Conservation (phyloP, 1,284 basidiomycete species). For the Trichosporon asahii region DNA sequence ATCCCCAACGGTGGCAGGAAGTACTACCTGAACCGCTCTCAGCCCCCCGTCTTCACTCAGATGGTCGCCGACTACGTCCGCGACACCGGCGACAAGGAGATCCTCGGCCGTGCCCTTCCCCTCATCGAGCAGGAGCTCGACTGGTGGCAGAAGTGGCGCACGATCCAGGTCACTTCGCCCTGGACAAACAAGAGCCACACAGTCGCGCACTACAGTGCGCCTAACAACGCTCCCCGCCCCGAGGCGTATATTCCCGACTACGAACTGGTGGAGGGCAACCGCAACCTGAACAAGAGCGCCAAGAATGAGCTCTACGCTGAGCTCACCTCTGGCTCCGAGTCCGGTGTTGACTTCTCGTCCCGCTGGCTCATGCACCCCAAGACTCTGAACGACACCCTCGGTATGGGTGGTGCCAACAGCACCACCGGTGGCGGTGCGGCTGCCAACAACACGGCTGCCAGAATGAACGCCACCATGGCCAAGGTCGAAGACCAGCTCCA, state of each 20-base stretch:
- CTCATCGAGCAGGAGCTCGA: constrained; percentile 66
- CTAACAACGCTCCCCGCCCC: constrained; percentile 80
- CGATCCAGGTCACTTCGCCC: constrained; percentile 68
- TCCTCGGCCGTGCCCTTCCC: constrained; percentile 64
- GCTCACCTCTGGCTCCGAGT: constrained; percentile 81
- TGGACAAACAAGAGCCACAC: constrained; percentile 62
- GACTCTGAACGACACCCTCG: neutral
- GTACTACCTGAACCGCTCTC: constrained; percentile 72
- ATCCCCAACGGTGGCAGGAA: constrained; percentile 81
- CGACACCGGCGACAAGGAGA: constrained; percentile 60
- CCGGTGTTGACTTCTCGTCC: constrained; percentile 55
- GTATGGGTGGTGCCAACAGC: neutral
- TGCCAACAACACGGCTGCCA: neutral
- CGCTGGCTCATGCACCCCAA: constrained; percentile 48
- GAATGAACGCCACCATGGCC: neutral
- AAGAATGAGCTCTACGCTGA: constrained; percentile 71
- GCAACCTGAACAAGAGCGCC: constrained; percentile 61
- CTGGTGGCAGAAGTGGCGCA: constrained; percentile 78
- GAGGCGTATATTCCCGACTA: constrained; percentile 70
- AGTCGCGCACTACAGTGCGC: constrained; percentile 69
- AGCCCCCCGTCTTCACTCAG: constrained; percentile 80
- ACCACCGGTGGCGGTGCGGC: neutral
- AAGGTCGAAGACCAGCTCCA: constrained; percentile 52
- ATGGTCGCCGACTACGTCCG: constrained; percentile 66
- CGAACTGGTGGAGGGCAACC: constrained; percentile 65